Base-by-base conservation (phyloP, 768 basidiomycete species). In the Psilocybe cubensis region DNA sequence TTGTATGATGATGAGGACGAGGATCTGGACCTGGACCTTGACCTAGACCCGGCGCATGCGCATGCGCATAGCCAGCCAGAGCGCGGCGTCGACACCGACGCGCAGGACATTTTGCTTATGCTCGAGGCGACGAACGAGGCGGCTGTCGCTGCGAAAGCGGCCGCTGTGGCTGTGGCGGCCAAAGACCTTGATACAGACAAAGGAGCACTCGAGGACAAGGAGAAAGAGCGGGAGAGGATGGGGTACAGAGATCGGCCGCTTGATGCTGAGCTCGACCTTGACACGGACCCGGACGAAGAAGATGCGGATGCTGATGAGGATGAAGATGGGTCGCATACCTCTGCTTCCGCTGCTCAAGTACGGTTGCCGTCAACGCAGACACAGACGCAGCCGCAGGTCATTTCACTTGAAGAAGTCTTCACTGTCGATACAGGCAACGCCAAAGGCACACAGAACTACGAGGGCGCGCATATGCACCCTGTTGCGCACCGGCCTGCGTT, bases 391-490 rank as follows among this genome's bases (percentile, higher is more conserved):
- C n/a, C n/a, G n/a, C n/a, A n/a, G n/a, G n/a, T n/a, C n/a, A n/a
- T n/a, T n/a, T n/a, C n/a, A n/a, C n/a, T n/a, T n/a, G n/a, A n/a
- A n/a, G n/a, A n/a, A n/a, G n/a, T n/a, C n/a, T n/a, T n/a, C n/a
- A n/a, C n/a, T n/a, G n/a, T n/a, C n/a, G n/a, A n/a, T n/a, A n/a
- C n/a, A n/a, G 28, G 45, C 40, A 21, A 45, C 7, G 55, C 56
- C 53, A 62, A 60, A 31, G 66, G 74, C 53, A 66, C 65, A 24
- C 46, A 68, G 7, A 57, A 66, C 46, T 72, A 76, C 40, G 67
- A 65, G 20, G 70, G 70, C 50, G 68, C 68, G 52, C 81, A 84
- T 66, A 87, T 87, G 85, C 85, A 87, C 66, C 82, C 82, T 20
- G 75, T 82, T 24, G 68, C 72, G 5, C 75, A 74, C 29, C 75